Percentiles rank a stretch among this genome's conserved stretches.
Conservation (phyloP, 2,329 filamentous ascomycete genomes). For the Byssochlamys sp. region DNA sequence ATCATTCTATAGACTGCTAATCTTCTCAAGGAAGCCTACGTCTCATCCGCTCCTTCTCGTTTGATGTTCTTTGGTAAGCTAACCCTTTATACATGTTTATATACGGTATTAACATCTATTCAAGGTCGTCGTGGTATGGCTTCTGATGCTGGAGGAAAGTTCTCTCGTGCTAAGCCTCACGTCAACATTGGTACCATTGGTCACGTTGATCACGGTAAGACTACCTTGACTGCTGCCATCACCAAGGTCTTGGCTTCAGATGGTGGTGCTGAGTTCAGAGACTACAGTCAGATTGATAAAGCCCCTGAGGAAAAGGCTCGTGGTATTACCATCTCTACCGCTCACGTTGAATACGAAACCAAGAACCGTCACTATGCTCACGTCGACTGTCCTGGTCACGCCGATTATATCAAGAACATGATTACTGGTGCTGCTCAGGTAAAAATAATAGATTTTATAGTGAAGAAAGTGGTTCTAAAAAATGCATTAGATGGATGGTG, state of each 20-base stretch:
- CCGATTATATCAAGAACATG: too few species aligned
- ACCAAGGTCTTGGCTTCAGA: constrained; percentile 96
- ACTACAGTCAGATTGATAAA: constrained; percentile 97
- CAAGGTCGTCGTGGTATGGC: too few species aligned
- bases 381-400: constrained; percentile 99
- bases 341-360: constrained; percentile 97
- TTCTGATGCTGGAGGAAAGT: too few species aligned
- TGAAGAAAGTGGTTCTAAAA: constrained; percentile 99
- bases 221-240: constrained; percentile 94
- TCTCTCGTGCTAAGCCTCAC: too few species aligned
- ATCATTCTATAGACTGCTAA: too few species aligned
- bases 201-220: constrained; percentile 99
- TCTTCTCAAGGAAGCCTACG: too few species aligned
- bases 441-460: too few species aligned
- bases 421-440: too few species aligned
- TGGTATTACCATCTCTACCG: constrained; percentile 98
- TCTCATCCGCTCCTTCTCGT: too few species aligned
- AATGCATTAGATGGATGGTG: constrained; percentile 98
- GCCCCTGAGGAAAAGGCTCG: constrained; percentile 98
- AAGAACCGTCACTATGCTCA: constrained; percentile 94
- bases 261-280: constrained; percentile 85
- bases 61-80: too few species aligned
- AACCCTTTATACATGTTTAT: too few species aligned
- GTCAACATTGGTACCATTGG: constrained; percentile 98
- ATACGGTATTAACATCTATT: too few species aligned